A percentile compares a stretch with the other conserved stretches of the same genome.
phyloP scores from a whole-genome alignment of 345 rosid genomes.

The Salix koriyanagi region DNA sequence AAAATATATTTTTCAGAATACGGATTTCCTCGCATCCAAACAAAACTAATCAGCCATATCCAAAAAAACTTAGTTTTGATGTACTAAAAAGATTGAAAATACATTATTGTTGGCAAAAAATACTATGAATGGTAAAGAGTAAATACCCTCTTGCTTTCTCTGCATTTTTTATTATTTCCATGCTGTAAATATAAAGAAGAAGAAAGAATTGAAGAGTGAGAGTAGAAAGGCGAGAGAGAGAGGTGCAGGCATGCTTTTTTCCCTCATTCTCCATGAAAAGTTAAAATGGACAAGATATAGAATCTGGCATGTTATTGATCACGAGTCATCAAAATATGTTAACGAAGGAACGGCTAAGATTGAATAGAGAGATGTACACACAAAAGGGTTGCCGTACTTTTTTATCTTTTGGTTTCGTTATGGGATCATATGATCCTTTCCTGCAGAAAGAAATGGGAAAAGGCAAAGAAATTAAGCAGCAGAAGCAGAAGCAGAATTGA shows the following conservation, averaged over 20 bases:
- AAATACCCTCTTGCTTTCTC: not conserved
- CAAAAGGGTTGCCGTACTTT: not conserved
- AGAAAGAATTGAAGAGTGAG: not conserved
- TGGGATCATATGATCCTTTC: not conserved
- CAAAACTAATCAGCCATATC: too few relatives aligned
- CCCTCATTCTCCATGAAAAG: not conserved
- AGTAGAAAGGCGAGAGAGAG: not conserved
- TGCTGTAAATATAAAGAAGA: not conserved
- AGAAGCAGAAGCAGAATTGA: slow-evolving; percentile 4
- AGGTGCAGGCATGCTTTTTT: not conserved
- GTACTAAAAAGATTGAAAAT: not conserved
- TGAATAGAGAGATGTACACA: not conserved
- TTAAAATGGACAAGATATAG: not conserved
- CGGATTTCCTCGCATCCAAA: too few relatives aligned
- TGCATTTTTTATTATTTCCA: not conserved
- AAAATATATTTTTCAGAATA: too few relatives aligned
- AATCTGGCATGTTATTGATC: not conserved
- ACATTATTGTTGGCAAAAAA: not conserved
- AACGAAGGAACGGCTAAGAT: not conserved
- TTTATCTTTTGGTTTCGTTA: not conserved
- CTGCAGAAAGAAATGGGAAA: not conserved
- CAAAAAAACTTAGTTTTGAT: not conserved
- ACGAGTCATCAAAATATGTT: not conserved
- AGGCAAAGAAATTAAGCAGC: not conserved
- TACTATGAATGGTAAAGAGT: not conserved